Conservation (phyloP, 306 rosid species). For the Cajanus cajan region DNA sequence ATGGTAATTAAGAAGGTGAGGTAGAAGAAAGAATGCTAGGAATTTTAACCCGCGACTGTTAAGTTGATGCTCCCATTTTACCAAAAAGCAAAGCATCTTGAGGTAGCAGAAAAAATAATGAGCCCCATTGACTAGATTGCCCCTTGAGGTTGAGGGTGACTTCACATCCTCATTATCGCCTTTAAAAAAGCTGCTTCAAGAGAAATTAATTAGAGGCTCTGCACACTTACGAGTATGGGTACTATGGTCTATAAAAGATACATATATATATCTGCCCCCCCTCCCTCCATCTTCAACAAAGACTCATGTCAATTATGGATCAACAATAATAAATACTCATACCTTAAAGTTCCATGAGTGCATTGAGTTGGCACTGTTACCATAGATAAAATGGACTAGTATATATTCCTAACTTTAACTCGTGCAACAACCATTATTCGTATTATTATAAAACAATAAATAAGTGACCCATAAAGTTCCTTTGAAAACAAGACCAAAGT, state of each 20-base stretch:
- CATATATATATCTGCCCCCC: neutral
- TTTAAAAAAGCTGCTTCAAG: constrained; percentile 84
- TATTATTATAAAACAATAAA: neutral
- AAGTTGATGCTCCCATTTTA: constrained; percentile 60
- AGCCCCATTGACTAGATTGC: constrained; percentile 55
- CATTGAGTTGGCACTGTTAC: constrained; percentile 19
- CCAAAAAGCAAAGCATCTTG: constrained; percentile 73
- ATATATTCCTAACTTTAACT: neutral
- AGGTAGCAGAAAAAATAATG: constrained; percentile 42
- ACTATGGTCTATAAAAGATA: constrained; percentile 42
- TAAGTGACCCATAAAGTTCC: too few relatives aligned
- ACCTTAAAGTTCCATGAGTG: neutral
- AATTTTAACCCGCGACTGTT: constrained; percentile 46
- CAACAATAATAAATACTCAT: constrained; percentile 28
- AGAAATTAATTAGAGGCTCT: constrained; percentile 42
- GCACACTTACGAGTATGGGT: constrained; percentile 44
- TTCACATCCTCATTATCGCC: constrained; percentile 72
- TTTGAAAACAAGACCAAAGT: neutral
- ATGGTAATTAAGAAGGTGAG: constrained; percentile 35
- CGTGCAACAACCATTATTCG: neutral
- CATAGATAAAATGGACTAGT: neutral
- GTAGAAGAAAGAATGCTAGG: constrained; percentile 51
- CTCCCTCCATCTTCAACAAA: neutral
- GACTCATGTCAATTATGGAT: neutral
- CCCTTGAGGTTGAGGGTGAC: constrained; percentile 91